These are phyloP conservation scores for Zoysia japonica DNA, from an alignment of 176 grass and related monocot genomes.

Conservation along the genomic window DNA sequence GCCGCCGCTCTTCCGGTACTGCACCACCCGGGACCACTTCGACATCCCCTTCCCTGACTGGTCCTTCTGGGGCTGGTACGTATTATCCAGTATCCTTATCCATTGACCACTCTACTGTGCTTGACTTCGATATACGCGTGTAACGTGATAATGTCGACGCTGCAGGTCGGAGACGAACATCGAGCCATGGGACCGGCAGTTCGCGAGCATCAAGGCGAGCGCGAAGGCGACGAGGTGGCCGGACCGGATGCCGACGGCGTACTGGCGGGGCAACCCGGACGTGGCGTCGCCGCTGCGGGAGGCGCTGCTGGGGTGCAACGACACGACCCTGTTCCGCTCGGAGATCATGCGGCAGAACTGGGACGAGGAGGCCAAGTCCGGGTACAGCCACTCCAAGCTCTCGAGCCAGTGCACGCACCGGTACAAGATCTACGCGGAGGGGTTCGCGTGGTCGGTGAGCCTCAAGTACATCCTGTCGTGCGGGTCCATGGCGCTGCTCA, in stretches of 20 bases:
- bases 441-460: conserved; percentile 94
- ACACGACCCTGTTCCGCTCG: conserved; percentile 54
- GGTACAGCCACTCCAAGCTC: conserved; percentile 70
- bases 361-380: conserved; percentile 58
- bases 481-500: conserved; percentile 69
- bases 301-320: conserved; percentile 71
- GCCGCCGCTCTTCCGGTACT: conserved; percentile 88
- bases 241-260: conserved; percentile 56
- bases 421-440: conserved; percentile 91
- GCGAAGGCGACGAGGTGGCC: conserved; percentile 49
- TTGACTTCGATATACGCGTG: too few species aligned
- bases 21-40: conserved; percentile 80
- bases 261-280: conserved; percentile 90
- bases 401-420: conserved; percentile 74
- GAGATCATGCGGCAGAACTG: conserved; percentile 84
- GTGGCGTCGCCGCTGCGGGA: conserved; percentile 64
- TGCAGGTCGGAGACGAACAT: conserved; percentile 85
- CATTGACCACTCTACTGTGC: too few species aligned
- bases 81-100: neutral
- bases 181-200: conserved; percentile 67
- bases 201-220: conserved; percentile 57
- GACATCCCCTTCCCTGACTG: conserved; percentile 97
- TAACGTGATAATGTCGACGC: too few species aligned
- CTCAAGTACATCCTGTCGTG: conserved; percentile 89
- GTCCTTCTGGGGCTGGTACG: conserved; percentile 98